Conservation (phyloP, 345 rosid species). For the Viola odorata region DNA sequence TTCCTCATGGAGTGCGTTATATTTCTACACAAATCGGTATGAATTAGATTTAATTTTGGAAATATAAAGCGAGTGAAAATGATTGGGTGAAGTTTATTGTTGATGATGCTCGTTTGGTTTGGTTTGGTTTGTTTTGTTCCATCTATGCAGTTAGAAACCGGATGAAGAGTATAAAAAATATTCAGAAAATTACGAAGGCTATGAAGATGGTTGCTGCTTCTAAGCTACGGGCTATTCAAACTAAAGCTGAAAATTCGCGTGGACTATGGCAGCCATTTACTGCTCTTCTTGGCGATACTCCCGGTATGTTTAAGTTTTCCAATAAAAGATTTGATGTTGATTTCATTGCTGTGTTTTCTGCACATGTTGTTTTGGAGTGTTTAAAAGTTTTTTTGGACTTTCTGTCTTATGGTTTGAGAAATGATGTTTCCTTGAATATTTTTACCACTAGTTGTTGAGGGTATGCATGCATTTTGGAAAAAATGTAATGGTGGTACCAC, state of each 20-base stretch:
- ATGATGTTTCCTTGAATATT: no score
- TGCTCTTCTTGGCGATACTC: constrained; percentile 69
- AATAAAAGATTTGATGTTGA: no score
- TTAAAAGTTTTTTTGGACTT: no score
- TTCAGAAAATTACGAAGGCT: constrained; percentile 97
- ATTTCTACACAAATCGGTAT: constrained; percentile 90
- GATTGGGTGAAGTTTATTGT: background rate
- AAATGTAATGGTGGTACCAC: no score
- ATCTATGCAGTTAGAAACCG: constrained; percentile 73
- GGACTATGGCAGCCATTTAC: constrained; percentile 95
- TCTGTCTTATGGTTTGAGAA: no score
- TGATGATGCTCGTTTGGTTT: background rate
- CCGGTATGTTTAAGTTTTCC: constrained; percentile 36
- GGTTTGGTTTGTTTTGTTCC: constrained; percentile 4
- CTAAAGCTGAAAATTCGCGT: constrained; percentile 88
- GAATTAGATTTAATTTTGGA: constrained; percentile 14
- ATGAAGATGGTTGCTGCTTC: constrained; percentile 99
- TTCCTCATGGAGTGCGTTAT: constrained; percentile 58
- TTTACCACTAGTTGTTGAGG: no score
- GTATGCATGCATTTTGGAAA: no score
- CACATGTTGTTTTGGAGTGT: no score
- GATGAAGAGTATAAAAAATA: constrained; percentile 98
- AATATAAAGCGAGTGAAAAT: no score
- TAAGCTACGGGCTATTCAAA: constrained; percentile 81
- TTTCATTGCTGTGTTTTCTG: no score